These are phyloP conservation scores for Trametes cingulata DNA, from an alignment of 768 basidiomycete genomes.

Conservation along the genomic window DNA sequence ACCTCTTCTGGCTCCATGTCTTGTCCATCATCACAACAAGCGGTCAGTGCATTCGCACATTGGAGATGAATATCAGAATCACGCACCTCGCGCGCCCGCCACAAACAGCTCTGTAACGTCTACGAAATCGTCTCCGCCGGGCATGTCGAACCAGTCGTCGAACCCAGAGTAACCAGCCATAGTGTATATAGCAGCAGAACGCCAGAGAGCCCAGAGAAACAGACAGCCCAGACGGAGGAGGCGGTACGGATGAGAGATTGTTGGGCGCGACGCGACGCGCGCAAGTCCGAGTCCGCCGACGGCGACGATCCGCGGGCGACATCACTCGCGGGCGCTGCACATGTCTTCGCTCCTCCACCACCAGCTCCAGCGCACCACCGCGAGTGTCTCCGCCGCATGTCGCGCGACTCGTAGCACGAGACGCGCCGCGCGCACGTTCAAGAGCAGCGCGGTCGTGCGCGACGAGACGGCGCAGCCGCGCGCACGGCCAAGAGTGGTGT, in stretches of 20 bases:
- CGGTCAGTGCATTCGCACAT: neutral
- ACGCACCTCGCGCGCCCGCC: constrained; percentile 61
- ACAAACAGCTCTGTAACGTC: constrained; percentile 65
- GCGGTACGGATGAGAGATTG: constrained; percentile 4
- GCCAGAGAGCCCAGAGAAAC: neutral
- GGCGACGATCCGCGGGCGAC: neutral
- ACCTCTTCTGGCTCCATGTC: constrained; percentile 68
- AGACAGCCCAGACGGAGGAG: neutral
- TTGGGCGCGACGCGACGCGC: neutral
- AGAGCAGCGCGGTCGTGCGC: neutral
- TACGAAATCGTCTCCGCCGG: constrained; percentile 60
- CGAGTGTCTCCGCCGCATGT: neutral
- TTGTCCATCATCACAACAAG: constrained; percentile 16
- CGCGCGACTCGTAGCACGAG: neutral
- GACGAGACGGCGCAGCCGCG: neutral
- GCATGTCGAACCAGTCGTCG: constrained; percentile 35
- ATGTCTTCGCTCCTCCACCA: constrained; percentile 18
- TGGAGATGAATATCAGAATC: too few relatives aligned
- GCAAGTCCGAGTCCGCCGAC: neutral
- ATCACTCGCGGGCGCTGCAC: neutral
- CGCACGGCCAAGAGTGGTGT: constrained; percentile 47
- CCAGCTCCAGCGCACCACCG: constrained; percentile 7
- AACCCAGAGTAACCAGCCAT: constrained; percentile 17
- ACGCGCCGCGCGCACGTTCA: neutral
- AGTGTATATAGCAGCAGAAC: neutral